A percentile compares a stretch with the other conserved stretches of the same genome.
phyloP scores from a whole-genome alignment of 1,284 basidiomycete species.

The Tremellales sp. region DNA sequence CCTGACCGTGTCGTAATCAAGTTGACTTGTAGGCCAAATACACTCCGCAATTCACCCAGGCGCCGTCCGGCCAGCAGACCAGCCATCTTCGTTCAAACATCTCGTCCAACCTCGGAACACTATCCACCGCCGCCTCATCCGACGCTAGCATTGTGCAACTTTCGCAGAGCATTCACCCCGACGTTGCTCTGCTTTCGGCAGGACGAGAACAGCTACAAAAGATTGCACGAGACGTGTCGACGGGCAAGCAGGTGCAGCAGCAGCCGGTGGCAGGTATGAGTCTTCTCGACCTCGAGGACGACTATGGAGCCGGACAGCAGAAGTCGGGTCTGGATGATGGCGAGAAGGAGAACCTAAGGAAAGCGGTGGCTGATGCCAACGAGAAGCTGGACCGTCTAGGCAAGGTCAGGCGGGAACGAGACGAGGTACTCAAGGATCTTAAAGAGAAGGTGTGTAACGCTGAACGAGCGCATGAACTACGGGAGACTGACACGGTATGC shows the following conservation, averaged over 20 bases:
- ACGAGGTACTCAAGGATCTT: constrained; percentile 82
- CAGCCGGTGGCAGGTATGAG: constrained; percentile 51
- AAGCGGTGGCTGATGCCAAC: constrained; percentile 69
- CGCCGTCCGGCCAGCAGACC: constrained; percentile 71
- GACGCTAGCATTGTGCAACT: constrained; percentile 71
- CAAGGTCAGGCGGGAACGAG: constrained; percentile 79
- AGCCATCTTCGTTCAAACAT: constrained; percentile 72
- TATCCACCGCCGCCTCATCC: constrained; percentile 72
- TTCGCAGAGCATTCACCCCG: constrained; percentile 68
- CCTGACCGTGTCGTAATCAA: neutral
- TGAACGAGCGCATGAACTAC: neutral
- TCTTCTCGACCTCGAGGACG: constrained; percentile 58
- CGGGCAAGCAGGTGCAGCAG: constrained; percentile 50
- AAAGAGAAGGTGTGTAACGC: constrained; percentile 66
- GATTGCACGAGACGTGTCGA: constrained; percentile 61
- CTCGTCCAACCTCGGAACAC: constrained; percentile 68
- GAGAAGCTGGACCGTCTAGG: constrained; percentile 69
- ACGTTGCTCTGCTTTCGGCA: constrained; percentile 62
- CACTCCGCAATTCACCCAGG: constrained; percentile 82
- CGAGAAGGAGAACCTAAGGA: constrained; percentile 63
- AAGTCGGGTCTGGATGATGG: constrained; percentile 50
- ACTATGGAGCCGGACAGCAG: constrained; percentile 50
- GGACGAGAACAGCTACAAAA: constrained; percentile 55
- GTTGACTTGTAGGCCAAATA: constrained; percentile 61
- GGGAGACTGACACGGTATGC: constrained; percentile 1